A percentile compares a stretch with the other conserved stretches of the same genome.
Conservation (phyloP, 176 grass and related monocot genomes). For the Bonia amplexicaulis region DNA sequence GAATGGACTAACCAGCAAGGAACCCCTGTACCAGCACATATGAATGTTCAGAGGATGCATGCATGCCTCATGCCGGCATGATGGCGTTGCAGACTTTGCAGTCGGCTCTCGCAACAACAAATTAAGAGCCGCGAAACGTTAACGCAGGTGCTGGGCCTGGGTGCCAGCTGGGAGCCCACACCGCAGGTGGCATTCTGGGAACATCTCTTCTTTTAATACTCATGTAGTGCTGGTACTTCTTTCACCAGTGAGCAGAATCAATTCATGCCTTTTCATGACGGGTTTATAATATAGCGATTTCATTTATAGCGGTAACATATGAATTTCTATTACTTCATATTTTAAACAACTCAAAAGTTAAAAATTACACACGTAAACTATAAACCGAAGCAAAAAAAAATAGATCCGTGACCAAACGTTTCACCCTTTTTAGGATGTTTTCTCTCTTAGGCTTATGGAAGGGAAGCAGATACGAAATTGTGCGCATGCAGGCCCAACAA, state of each 20-base stretch:
- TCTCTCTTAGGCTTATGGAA: not conserved
- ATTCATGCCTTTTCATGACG: too few species aligned
- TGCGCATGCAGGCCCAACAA: too few species aligned
- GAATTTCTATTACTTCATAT: too few species aligned
- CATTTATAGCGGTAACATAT: too few species aligned
- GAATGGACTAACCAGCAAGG: not conserved
- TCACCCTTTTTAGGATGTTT: not conserved
- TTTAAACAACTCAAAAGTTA: too few species aligned
- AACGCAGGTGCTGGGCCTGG: conserved; percentile 33
- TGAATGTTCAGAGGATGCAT: conserved; percentile 32
- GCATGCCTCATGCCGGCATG: not conserved
- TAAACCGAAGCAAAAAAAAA: too few species aligned
- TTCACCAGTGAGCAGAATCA: too few species aligned
- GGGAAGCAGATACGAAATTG: not conserved
- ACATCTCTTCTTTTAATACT: conserved; percentile 1
- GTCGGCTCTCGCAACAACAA: not conserved
- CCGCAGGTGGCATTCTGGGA: not conserved
- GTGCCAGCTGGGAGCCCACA: conserved; percentile 20
- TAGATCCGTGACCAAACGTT: not conserved
- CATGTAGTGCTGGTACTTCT: not conserved
- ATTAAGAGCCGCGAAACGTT: not conserved
- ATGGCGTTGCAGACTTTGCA: conserved; percentile 16
- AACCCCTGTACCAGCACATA: conserved; percentile 35
- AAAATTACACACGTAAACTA: too few species aligned
- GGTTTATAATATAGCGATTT: too few species aligned